Percentiles rank a stretch among this genome's conserved stretches.
Conservation (phyloP, 2,329 filamentous ascomycete species). For the Cladosporium sphaerospermum region DNA sequence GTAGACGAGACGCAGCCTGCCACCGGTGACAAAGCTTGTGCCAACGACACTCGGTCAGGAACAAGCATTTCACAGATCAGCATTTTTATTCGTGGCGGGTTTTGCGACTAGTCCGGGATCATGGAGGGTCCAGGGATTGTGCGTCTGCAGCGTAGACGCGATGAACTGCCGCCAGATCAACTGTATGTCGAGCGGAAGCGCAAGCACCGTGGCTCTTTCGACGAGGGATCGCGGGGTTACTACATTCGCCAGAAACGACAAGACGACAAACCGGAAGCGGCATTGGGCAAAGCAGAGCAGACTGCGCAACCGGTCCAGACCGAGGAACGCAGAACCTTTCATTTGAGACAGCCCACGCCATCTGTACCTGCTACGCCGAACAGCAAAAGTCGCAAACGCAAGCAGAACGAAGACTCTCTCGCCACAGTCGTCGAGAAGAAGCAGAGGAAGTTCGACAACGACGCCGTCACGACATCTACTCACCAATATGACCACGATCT, state of each 20-base stretch:
- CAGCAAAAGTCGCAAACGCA: conserved; percentile 13
- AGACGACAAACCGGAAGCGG: not conserved
- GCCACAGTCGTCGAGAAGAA: conserved; percentile 25
- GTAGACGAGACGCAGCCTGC: too few species aligned
- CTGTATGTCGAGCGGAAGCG: conserved; percentile 26
- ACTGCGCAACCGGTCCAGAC: not conserved
- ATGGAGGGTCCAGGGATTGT: conserved; percentile 23
- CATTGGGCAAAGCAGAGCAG: not conserved
- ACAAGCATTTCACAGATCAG: not conserved
- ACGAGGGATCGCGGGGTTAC: conserved; percentile 9
- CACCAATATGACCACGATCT: not conserved
- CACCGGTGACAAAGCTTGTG: not conserved
- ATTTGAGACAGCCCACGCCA: conserved; percentile 17
- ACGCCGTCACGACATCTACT: not conserved
- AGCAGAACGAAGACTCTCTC: conserved; percentile 18
- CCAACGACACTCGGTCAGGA: not conserved
- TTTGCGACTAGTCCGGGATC: too few species aligned
- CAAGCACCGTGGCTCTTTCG: conserved; percentile 12
- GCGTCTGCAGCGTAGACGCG: conserved; percentile 25
- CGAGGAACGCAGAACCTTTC: conserved; percentile 17
- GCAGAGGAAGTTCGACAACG: conserved; percentile 13
- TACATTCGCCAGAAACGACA: conserved; percentile 9
- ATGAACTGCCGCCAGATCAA: conserved; percentile 23
- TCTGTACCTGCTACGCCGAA: conserved; percentile 14
- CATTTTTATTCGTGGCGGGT: not conserved